Base-by-base conservation (phyloP, 306 rosid species). In the Gastrolobium villosum region DNA sequence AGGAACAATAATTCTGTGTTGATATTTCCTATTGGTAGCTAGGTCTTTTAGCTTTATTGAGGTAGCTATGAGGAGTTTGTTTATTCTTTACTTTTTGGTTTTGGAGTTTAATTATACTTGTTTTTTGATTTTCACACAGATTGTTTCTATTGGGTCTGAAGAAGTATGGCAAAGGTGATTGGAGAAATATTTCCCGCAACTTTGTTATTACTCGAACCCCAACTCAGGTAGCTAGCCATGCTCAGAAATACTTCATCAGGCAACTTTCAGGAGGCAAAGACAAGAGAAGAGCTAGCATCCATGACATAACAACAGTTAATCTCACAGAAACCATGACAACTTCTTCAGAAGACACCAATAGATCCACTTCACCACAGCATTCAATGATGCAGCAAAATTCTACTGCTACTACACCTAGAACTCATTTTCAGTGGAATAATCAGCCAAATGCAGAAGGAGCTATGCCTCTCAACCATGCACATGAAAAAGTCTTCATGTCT, bases 181-280 rank as follows among this genome's bases (percentile, higher is more conserved):
- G 99, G 99, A 91, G 99, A 83, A 96, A 89, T 62, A 96, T 93
- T 71, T 93, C 98, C 0, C 86, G 97, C 46, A 91, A 91, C 62
- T 93, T 84, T 3, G 98, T 93, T 62, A 80, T 87, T 1, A 88
- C 95, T n/a, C 67, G 98, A 73, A 93, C 98, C 0, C 97, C 98
- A 2, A 96, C 99, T 15, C 99, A 93, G 45, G 99, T 96, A 10
- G 99, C 99, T 50, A 96, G 99, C 41, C 99, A 96, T 74, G 99
- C 99, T 52, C 99, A 96, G 84, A 96, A 96, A 72, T 96, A 88
- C 87, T 91, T 96, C 85, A 91, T 96, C 72, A 81, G 99, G 74
- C 98, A 93, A 77, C 87, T 86, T 46, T 91, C 98, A 2, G 97
- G 96, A 36, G 96, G 97, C 4, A 96, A 93, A 79, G 99, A 96